A percentile compares a stretch with the other conserved stretches of the same genome.
Evolutionary conservation across 495 filamentous ascomycete species (phyloP).

Genomic region (Chlorociboria aeruginascens): DNA sequence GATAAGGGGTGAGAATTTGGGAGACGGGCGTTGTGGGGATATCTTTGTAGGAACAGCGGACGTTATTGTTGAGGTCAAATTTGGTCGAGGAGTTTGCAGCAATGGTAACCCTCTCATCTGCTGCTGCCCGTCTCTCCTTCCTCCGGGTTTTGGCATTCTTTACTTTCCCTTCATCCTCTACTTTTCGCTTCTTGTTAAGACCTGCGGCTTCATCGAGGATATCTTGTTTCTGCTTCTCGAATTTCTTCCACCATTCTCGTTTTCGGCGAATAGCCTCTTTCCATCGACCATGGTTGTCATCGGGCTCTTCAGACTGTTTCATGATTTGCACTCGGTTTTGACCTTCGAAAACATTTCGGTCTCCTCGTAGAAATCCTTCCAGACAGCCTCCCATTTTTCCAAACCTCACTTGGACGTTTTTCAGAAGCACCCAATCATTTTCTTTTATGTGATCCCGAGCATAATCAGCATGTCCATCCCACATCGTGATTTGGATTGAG

Average conservation of each 20-base stretch:
- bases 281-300: conserved; percentile 35
- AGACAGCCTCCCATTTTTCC: conserved; percentile 38
- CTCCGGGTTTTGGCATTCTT: conserved; percentile 16
- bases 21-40: no score
- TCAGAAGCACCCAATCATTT: conserved; percentile 49
- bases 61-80: conserved; percentile 20
- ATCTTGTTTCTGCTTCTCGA: conserved; percentile 32
- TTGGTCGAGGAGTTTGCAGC: conserved; percentile 21
- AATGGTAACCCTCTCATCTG: conserved; percentile 20
- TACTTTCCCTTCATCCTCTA: conserved; percentile 20
- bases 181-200: conserved; percentile 10
- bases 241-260: conserved; percentile 44
- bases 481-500: conserved; percentile 62
- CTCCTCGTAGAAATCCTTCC: conserved; percentile 62
- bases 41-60: no score
- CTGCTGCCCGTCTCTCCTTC: conserved; percentile 14
- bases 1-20: no score
- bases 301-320: conserved; percentile 16
- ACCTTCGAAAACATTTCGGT: conserved; percentile 32
- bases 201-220: background rate
- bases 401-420: conserved; percentile 61
- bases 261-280: conserved; percentile 52
- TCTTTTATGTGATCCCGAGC: conserved; percentile 41
- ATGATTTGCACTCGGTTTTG: conserved; percentile 43
- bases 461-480: conserved; percentile 51